These are phyloP conservation scores for Mycena capillaripes DNA, from an alignment of 768 basidiomycete species.

Conservation along the genomic window DNA sequence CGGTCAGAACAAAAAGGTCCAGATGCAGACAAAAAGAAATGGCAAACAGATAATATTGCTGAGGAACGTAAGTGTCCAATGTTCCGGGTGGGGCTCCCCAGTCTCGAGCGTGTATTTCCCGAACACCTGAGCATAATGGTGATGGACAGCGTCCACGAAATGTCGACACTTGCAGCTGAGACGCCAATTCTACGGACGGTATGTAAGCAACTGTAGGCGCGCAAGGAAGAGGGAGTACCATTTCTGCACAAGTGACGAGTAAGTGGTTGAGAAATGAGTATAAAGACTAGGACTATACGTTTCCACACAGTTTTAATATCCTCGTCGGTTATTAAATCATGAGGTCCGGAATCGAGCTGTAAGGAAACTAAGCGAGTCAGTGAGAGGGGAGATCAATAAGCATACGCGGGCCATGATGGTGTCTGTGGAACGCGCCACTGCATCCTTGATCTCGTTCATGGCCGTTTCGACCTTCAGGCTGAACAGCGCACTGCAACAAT, in stretches of 20 bases:
- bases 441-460: conserved; percentile 14
- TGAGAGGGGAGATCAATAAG: not conserved
- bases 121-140: conserved; percentile 33
- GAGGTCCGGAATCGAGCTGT: conserved; percentile 30
- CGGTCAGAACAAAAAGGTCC: not conserved
- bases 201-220: not conserved
- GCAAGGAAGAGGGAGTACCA: conserved; percentile 1
- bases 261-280: not conserved
- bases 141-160: conserved; percentile 37
- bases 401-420: conserved; percentile 7
- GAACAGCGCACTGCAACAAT: conserved; percentile 1
- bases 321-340: conserved; percentile 35
- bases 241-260: not conserved
- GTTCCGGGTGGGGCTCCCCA: conserved; percentile 25
- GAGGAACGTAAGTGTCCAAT: conserved; percentile 32
- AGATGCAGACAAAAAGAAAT: not conserved
- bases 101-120: conserved; percentile 10
- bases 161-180: conserved; percentile 32
- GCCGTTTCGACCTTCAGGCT: conserved; percentile 18
- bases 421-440: conserved; percentile 10
- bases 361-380: not conserved
- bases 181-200: conserved; percentile 30
- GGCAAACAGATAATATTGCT: conserved; percentile 32
- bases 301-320: conserved; percentile 36
- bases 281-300: not conserved